Evolutionary conservation across 2,329 filamentous ascomycete species (phyloP).

Genomic region (Apiospora pterosperma): DNA sequence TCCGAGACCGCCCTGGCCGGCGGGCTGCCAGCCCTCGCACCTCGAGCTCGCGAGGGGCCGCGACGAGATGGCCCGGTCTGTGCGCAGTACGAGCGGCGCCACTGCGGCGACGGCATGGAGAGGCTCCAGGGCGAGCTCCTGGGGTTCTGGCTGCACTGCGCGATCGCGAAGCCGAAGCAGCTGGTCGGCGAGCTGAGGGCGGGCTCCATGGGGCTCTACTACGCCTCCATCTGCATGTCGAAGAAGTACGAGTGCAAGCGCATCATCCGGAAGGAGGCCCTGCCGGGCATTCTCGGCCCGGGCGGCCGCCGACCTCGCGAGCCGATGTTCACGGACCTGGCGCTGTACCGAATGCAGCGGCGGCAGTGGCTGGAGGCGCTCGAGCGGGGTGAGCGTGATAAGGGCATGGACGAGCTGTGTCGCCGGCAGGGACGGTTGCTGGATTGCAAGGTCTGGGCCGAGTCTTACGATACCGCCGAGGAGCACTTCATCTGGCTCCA

Average conservation of each 20-base stretch:
- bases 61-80: not conserved
- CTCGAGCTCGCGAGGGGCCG: not conserved
- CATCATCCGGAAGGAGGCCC: not conserved
- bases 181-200: not conserved
- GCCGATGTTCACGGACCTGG: not conserved
- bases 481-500: not conserved
- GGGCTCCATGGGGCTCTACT: not conserved
- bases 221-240: not conserved
- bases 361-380: not conserved
- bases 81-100: not conserved
- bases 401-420: not conserved
- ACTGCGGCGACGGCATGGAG: not conserved
- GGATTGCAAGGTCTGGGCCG: not conserved
- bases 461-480: not conserved
- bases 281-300: not conserved
- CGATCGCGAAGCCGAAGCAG: not conserved
- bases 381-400: not conserved
- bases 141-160: not conserved
- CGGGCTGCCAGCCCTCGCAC: too few species aligned
- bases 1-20: not conserved
- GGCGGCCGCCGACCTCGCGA: not conserved
- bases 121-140: not conserved
- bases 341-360: not conserved
- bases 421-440: not conserved
- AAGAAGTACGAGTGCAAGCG: not conserved